Evolutionary conservation across 73 alveolate species (phyloP), one percentile per base, ranked within the genome.

Genomic region (Paramecium caudatum): DNA sequence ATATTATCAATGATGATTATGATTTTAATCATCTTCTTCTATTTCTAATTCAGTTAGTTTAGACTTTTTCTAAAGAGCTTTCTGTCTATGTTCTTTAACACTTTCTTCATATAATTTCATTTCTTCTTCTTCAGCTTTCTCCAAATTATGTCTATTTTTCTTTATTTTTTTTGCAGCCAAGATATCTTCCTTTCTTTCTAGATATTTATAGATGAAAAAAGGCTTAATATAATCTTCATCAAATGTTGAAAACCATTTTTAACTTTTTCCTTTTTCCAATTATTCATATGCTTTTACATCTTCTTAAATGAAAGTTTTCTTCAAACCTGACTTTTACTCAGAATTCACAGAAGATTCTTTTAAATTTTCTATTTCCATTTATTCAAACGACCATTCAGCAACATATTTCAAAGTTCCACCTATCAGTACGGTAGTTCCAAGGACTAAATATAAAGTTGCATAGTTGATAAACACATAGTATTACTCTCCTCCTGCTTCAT

Each of bases 201-300:
- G 19, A 62, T 86, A 86, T n/a, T 86, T 78, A n/a, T 0, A 86
- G 13, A 86, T 86, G 5, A 86, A 86, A n/a, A 63, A 62, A 41
- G 93, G 93, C 34, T 86, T 86, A 3, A 86, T 41, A 21, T 49
- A 86, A n/a, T 61, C 30, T 17, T 86, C 93, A 86, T 86, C 93
- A 12, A 86, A 43, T 0, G 15, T 39, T 15, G 61, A 63, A 70
- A 70, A 86, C 47, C 33, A 15, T 25, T 41, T 86, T 43, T 62
- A 21, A 0, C 47, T 62, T 30, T 86, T 65, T 17, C 30, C 9
- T 10, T 19, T 55, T 0, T 37, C 80, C 8, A n/a, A n/a, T n/a
- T 4, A 1, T 5, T 55, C 46, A 55, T 23, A 55, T 3, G 80
- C 80, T 55, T 55, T 23, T 4, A 19, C 30, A 23, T 55, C 80